Conservation (phyloP, 768 basidiomycete species). For the Obba rivulosa region DNA sequence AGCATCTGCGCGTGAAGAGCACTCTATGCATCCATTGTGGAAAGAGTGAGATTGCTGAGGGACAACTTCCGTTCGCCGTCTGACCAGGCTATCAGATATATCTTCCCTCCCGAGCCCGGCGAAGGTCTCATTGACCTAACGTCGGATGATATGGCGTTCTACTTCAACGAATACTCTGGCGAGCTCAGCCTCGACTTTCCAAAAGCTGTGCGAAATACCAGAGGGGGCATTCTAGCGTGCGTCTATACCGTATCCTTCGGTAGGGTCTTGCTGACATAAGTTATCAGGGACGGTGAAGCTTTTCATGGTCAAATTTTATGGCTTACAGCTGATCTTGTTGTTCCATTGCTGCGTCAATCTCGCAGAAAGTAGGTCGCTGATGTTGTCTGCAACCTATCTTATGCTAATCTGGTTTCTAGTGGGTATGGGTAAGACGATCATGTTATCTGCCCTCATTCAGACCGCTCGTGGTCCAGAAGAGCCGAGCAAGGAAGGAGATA, state of each 20-base stretch:
- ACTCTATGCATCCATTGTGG: slow-evolving; percentile 91
- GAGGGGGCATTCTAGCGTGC: slow-evolving; percentile 89
- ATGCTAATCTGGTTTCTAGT: slow-evolving; percentile 37
- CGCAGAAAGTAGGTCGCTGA: slow-evolving; percentile 13
- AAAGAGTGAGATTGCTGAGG: slow-evolving; percentile 57
- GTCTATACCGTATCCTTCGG: background rate
- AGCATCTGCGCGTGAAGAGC: slow-evolving; percentile 59
- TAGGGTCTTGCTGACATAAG: no score
- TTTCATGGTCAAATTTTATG: no score
- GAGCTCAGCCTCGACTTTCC: slow-evolving; percentile 87
- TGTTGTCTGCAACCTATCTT: background rate
- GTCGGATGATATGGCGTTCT: slow-evolving; percentile 72
- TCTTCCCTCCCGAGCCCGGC: slow-evolving; percentile 58
- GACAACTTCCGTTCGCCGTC: slow-evolving; percentile 12
- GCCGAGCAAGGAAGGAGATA: slow-evolving; percentile 22
- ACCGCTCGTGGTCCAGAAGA: slow-evolving; percentile 53
- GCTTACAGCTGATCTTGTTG: no score
- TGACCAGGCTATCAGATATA: slow-evolving; percentile 45
- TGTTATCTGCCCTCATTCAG: slow-evolving; percentile 87
- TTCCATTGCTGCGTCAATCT: no score
- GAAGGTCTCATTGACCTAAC: slow-evolving; percentile 72
- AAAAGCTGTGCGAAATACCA: slow-evolving; percentile 65
- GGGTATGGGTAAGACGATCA: slow-evolving; percentile 97
- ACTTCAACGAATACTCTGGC: slow-evolving; percentile 89
- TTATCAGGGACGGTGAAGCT: slow-evolving; percentile 30